Base-by-base conservation (phyloP, 225 moss, liverwort and hornwort species). In the Physcomitrium patens region DNA sequence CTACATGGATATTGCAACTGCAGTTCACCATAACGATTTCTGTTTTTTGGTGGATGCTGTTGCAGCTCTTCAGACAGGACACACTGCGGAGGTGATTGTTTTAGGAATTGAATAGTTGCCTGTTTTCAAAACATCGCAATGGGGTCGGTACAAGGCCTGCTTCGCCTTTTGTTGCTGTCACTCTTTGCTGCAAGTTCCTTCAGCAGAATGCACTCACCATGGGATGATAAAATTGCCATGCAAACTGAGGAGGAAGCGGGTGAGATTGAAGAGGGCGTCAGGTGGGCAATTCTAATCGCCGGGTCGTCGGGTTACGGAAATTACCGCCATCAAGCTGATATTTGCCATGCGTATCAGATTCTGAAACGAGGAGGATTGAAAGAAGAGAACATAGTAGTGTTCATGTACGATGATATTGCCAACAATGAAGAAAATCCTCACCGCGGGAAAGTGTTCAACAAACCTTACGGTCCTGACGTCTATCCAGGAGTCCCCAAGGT, bases 261-360 rank as follows among this genome's bases (percentile, higher is more conserved):
- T 14, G 31, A 80, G 53, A n/a, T 43, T 5, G 46, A 65, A 49
- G 24, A 41, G 44, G 83, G 83, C 45, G 73, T 69, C 60, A 72
- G 79, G 15, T 87, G 86, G 86, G 86, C 86, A 23, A n/a, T 87
- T 76, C 76, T 87, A 15, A 70, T 87, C 74, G 87, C 87, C 19
- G 84, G 87, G 59, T 87, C 87, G 4, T 69, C 78, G 10, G 70
- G 37, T 14, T 87, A 84, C 15, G 57, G 70, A 51, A 87, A 87
- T 52, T 87, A 87, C 60, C 87, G 87, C 37, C 86, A 86, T 62
- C 86, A 86, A 86, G 81, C 89, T 63, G 89, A 89, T 77, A 84
- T 86, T 66, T 89, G 89, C 64, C 89, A 89, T 75, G 89, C 84
- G 37, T 89, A 89, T 69, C 86, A 89, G 81, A 69, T 89, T 48